Conservation (phyloP, 2,329 filamentous ascomycete genomes). For the Aotearoamyces nothofagi region DNA sequence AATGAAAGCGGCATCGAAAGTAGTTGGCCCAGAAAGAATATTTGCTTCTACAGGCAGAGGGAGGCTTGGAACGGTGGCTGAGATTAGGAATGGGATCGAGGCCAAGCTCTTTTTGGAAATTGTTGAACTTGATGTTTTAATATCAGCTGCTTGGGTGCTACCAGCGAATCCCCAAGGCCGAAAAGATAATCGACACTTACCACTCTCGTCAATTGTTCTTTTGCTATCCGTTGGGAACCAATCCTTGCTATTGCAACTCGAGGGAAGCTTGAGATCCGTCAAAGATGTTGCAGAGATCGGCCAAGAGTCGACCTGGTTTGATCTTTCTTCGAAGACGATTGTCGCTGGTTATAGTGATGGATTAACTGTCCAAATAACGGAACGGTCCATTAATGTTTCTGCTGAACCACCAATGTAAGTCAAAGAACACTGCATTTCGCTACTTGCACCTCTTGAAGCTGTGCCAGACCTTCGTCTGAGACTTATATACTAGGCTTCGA, state of each 20-base stretch:
- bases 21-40: slow-evolving; percentile 33
- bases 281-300: slow-evolving; percentile 27
- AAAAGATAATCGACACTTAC: slow-evolving; percentile 2
- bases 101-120: slow-evolving; percentile 48
- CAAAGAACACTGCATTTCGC: too few species aligned
- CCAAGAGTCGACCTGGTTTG: slow-evolving; percentile 28
- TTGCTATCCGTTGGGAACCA: slow-evolving; percentile 14
- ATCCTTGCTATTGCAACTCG: slow-evolving; percentile 26
- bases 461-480: too few species aligned
- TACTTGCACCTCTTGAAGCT: too few species aligned
- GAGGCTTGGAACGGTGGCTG: slow-evolving; percentile 44
- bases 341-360: slow-evolving; percentile 24
- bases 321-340: slow-evolving; percentile 36
- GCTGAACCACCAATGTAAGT: slow-evolving; percentile 9
- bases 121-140: slow-evolving; percentile 27
- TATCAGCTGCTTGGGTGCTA: slow-evolving; percentile 39
- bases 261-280: slow-evolving; percentile 32
- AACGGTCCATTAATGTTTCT: slow-evolving; percentile 19
- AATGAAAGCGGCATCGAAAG: slow-evolving; percentile 9
- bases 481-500: too few species aligned
- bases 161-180: slow-evolving; percentile 5
- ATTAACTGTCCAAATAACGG: slow-evolving; percentile 38
- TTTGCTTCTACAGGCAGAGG: slow-evolving; percentile 55
- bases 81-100: slow-evolving; percentile 55
- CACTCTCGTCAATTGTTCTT: slow-evolving; percentile 8